These are phyloP conservation scores for Drechslerella stenobrocha DNA, from an alignment of 2,329 filamentous ascomycete genomes.

Conservation along the genomic window DNA sequence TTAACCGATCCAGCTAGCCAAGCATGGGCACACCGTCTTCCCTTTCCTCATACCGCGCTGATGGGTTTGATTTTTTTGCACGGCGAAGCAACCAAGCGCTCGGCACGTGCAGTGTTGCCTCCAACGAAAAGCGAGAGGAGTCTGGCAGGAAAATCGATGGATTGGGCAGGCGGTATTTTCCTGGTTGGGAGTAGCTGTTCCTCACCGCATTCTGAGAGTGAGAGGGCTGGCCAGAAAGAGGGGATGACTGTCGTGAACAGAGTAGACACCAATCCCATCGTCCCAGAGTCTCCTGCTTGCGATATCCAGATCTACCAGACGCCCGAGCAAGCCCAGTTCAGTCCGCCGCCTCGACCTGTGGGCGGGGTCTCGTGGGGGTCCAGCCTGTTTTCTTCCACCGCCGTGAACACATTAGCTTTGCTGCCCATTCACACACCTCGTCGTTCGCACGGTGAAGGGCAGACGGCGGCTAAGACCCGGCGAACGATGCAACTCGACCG, in stretches of 20 bases:
- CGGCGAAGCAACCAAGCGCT: slow-evolving; percentile 17
- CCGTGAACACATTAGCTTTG: slow-evolving; percentile 2
- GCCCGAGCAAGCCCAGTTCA: background rate
- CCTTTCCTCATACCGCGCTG: slow-evolving; percentile 34
- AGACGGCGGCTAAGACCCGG: slow-evolving; percentile 14
- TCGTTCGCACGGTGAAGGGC: slow-evolving; percentile 18
- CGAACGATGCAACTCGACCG: slow-evolving; percentile 45
- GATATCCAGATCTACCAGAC: background rate
- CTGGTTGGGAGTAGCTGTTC: slow-evolving; percentile 15
- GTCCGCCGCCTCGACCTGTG: slow-evolving; percentile 33
- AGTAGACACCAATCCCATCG: slow-evolving; percentile 7
- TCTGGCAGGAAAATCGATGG: slow-evolving; percentile 48
- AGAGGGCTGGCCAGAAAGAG: slow-evolving; percentile 27
- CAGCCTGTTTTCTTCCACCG: slow-evolving; percentile 13
- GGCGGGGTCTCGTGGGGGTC: slow-evolving; percentile 49
- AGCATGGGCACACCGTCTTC: slow-evolving; percentile 19
- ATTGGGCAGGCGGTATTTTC: slow-evolving; percentile 47
- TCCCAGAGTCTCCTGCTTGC: background rate
- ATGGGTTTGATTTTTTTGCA: slow-evolving; percentile 39
- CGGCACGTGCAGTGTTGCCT: slow-evolving; percentile 46
- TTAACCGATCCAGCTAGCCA: slow-evolving; percentile 43
- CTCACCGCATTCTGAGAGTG: slow-evolving; percentile 1
- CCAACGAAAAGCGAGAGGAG: slow-evolving; percentile 42
- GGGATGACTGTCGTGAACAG: slow-evolving; percentile 18
- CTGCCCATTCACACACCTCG: slow-evolving; percentile 16